Percentiles rank a stretch among this genome's conserved stretches.
These are phyloP conservation scores for Amoebophrya sp. DNA, from an alignment of 169 alveolate species.

Conservation along the genomic window DNA sequence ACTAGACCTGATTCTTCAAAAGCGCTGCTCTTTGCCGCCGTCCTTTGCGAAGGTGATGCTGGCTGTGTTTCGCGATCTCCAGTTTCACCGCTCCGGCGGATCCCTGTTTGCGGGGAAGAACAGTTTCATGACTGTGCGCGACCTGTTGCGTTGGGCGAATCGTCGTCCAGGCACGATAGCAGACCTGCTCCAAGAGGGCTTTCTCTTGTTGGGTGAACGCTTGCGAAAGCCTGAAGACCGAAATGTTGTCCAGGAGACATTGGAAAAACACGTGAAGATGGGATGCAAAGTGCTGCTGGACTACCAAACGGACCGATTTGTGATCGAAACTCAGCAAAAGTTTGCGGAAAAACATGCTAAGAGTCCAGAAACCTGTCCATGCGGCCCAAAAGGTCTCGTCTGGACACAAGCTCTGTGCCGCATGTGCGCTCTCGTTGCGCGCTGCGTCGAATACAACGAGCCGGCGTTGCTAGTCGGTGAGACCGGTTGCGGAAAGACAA, in stretches of 20 bases:
- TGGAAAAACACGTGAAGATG: not conserved
- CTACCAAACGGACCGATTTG: conserved; percentile 53
- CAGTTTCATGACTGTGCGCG: conserved; percentile 94
- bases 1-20: conserved; percentile 79
- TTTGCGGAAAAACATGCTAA: conserved; percentile 42
- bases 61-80: conserved; percentile 79
- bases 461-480: conserved; percentile 98
- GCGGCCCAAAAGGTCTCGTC: conserved; percentile 45
- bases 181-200: conserved; percentile 48
- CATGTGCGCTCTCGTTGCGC: conserved; percentile 73
- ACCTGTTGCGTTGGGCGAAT: conserved; percentile 96
- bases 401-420: conserved; percentile 61
- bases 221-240: conserved; percentile 45
- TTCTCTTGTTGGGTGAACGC: conserved; percentile 64
- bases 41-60: conserved; percentile 86
- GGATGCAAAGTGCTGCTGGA: conserved; percentile 30
- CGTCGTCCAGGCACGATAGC: conserved; percentile 65
- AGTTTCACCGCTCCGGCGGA: conserved; percentile 70
- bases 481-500: conserved; percentile 99
- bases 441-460: conserved; percentile 84
- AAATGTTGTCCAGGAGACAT: not conserved
- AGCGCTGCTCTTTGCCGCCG: conserved; percentile 87
- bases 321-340: conserved; percentile 45
- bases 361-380: conserved; percentile 42
- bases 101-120: conserved; percentile 60